Percentiles rank a stretch among this genome's conserved stretches.
Conservation (phyloP, 768 basidiomycete genomes). For the Mycena sanguinolenta region DNA sequence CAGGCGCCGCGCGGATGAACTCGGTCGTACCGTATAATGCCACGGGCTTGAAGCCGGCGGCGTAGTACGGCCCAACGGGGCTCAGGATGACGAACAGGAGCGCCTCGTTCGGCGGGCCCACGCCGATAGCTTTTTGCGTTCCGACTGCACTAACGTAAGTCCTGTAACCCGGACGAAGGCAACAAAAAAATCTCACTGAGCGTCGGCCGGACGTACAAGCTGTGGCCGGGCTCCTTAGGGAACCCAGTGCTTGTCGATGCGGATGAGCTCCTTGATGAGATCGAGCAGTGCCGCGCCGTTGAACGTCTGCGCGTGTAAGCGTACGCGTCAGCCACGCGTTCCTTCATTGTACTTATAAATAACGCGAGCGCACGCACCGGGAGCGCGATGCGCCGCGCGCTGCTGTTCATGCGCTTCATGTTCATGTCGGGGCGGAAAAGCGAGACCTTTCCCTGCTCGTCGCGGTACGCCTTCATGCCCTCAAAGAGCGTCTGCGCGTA, state of each 20-base stretch:
- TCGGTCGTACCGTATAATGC: constrained; percentile 89
- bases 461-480: constrained; percentile 94
- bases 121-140: constrained; percentile 77
- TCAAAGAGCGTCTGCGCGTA: constrained; percentile 95
- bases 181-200: constrained; percentile 58
- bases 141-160: constrained; percentile 68
- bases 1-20: constrained; percentile 87
- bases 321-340: neutral
- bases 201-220: constrained; percentile 91
- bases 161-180: too few relatives aligned
- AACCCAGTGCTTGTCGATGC: constrained; percentile 92
- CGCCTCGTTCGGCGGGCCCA: constrained; percentile 83
- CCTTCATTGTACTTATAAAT: neutral
- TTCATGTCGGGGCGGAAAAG: constrained; percentile 98
- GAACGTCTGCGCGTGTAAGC: constrained; percentile 69
- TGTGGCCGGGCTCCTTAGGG: constrained; percentile 88
- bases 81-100: constrained; percentile 88
- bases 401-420: constrained; percentile 94
- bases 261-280: constrained; percentile 89
- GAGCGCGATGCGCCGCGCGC: constrained; percentile 82
- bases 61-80: constrained; percentile 89
- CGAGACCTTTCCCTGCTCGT: constrained; percentile 77
- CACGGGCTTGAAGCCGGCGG: constrained; percentile 91
- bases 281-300: constrained; percentile 79
- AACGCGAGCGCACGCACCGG: constrained; percentile 67